Evolutionary conservation across 75 land plant genomes (phyloP), one percentile per base, ranked within the genome.

Genomic region (Pinus tabuliformis): DNA sequence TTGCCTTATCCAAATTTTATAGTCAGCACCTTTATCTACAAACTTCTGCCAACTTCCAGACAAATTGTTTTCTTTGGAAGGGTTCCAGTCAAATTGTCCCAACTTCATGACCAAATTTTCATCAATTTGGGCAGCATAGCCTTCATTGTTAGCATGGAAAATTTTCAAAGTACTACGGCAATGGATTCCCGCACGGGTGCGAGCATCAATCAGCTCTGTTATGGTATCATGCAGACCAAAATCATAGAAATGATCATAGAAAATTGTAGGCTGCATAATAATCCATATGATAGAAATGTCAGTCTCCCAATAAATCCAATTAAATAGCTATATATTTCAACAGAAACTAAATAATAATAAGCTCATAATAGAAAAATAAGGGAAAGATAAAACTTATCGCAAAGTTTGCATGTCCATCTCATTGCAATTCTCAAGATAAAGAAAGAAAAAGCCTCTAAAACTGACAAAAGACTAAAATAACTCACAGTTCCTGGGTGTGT

Each of bases 401-500:
- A 66, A 66, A 66, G 36, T 21, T 30, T 42, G 14, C 54, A 68
- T 68, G 39, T 42, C 49, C 39, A 68, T 20, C 49, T 68, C 42
- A 22, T 6, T 20, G 54, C 72, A 39, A 12, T 17, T 66, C 5
- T 36, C 18, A 66, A 66, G 70, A 42, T 20, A 66, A 18, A 39
- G n/a, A 66, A 36, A 17, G 17, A 18, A 20, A 66, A 2, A 5
- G 12, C 1, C 5, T 65, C 45, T 16, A 37, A 42, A 42, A 68
- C 21, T 62, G 22, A 36, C 37, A n/a, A 42, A 52, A 56, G 76
- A 16, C 62, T 14, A 76, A 33, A 77, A 28, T 54, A 24, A 82
- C 65, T 79, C 81, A 91, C 94, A 74, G 95, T 92, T 80, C 95
- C 95, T 73, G 95, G 95, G 77, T 92, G 95, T 18, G 93, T 92